Base-by-base conservation (phyloP, 371 early-diverging fungal species). In the Mucor indicus region DNA sequence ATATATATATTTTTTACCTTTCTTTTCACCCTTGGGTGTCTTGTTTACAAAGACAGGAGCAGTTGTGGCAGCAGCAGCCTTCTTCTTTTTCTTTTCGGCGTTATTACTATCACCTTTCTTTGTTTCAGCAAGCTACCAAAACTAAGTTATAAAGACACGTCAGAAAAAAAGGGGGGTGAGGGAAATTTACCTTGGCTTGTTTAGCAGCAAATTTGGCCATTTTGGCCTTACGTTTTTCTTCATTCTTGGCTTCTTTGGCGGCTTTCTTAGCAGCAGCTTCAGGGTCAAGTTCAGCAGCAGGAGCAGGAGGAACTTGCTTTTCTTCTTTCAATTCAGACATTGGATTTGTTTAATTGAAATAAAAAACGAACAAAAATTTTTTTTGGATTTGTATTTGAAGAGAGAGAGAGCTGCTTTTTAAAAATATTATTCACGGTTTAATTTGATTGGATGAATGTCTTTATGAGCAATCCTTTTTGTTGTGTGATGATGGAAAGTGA, bases 141-240 rank as follows among this genome's bases (percentile, higher is more conserved):
- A 7, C 7, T 27, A 5, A 27, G 29, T 27, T 27, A 5, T 27
- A 27, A 27, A 7, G 11, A 27, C 29, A 27, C 5, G 5, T 27
- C 29, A 27, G 7, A 5, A 27, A 27, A 27, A 27, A 11, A 27
- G 29, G 29, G 53, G 54, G 52, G 35, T 10, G n/a, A 11, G 43
- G 10, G 39, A 23, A 16, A 24, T 35, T 24, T 45, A 72, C 71
- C 69, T 67, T 61, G 57, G 89, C 86, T 66, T 95, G 85, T 76
- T 96, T 97, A 24, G 92, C 92, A 59, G 81, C 69, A 67, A 95
- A 92, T 75, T 99, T 99, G 44, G 87, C 96, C 53, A 94, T 68
- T 69, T 98, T 98, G 33, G 90, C 95, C 42, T 69, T 69, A 60
- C 90, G 87, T 71, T 96, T 94, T 60, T 91, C 92, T 60, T 95